phyloP scores from a whole-genome alignment of 352 stramenopile species.

The Phytophthora rubi region DNA sequence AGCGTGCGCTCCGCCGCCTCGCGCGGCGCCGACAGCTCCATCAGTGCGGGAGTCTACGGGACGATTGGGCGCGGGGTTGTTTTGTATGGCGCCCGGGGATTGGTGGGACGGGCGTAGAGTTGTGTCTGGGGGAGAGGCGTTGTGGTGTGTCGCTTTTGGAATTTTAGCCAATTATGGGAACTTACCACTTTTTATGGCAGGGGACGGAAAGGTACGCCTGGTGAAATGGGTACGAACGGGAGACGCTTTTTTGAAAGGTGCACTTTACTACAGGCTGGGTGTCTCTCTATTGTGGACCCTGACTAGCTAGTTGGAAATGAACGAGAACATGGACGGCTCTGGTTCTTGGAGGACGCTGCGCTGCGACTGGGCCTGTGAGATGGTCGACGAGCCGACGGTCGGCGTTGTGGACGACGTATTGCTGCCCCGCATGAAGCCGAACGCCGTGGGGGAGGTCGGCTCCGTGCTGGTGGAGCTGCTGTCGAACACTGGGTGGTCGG shows the following conservation, averaged over 20 bases:
- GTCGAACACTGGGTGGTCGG: conserved; percentile 25
- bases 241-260: not conserved
- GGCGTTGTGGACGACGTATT: conserved; percentile 39
- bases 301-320: conserved; percentile 52
- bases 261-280: not conserved
- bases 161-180: not conserved
- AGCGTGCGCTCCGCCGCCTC: conserved; percentile 53
- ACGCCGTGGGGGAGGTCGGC: conserved; percentile 59
- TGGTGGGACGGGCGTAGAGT: not conserved
- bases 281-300: not conserved
- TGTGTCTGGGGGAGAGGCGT: not conserved
- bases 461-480: conserved; percentile 44
- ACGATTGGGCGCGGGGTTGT: conserved; percentile 17
- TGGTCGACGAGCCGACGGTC: conserved; percentile 32
- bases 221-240: too few relatives aligned
- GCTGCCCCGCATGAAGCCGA: conserved; percentile 61
- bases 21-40: conserved; percentile 27
- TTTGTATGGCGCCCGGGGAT: not conserved
- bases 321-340: conserved; percentile 62
- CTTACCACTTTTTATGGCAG: not conserved
- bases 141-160: not conserved
- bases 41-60: conserved; percentile 2
- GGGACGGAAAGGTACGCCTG: too few relatives aligned
- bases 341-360: conserved; percentile 32
- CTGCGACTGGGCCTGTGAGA: conserved; percentile 34